These are phyloP conservation scores for Scheffersomyces titani DNA, from an alignment of 1,139 yeast species.

Conservation along the genomic window DNA sequence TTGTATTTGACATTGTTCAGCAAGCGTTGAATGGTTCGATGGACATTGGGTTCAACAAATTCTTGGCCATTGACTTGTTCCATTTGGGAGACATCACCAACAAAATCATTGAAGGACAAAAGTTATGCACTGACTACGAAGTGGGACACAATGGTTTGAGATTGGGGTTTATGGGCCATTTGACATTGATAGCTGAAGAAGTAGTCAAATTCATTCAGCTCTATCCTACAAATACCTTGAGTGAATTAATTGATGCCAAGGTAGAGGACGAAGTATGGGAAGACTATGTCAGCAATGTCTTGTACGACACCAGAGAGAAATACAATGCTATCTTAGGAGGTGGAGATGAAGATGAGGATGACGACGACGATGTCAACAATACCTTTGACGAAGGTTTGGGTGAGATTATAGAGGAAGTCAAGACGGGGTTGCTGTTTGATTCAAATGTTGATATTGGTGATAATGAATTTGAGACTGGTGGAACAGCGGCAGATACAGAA, in stretches of 20 bases:
- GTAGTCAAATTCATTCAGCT: constrained; percentile 89
- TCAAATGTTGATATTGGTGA: constrained; percentile 31
- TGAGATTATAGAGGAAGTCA: constrained; percentile 43
- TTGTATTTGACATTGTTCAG: constrained; percentile 95
- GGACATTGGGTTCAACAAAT: constrained; percentile 87
- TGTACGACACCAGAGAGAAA: constrained; percentile 88
- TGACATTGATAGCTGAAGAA: constrained; percentile 94
- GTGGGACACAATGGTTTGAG: constrained; percentile 63
- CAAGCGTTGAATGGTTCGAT: constrained; percentile 94
- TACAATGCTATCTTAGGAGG: constrained; percentile 96
- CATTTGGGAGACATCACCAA: constrained; percentile 76
- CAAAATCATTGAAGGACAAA: constrained; percentile 81
- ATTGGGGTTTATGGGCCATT: constrained; percentile 96
- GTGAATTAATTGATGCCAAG: constrained; percentile 60
- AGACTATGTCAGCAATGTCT: constrained; percentile 76
- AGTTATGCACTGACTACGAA: constrained; percentile 70
- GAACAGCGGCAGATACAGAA: constrained; percentile 11
- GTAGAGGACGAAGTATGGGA: constrained; percentile 73
- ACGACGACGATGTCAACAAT: constrained; percentile 36
- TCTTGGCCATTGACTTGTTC: constrained; percentile 83
- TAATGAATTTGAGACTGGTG: constrained; percentile 20
- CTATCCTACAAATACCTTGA: constrained; percentile 61
- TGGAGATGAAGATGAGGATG: constrained; percentile 41
- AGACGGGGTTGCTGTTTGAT: constrained; percentile 37
- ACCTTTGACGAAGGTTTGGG: constrained; percentile 57